Evolutionary conservation across 1,139 yeast species (phyloP), one percentile per base, ranked within the genome.

Genomic region (Nematodospora anomalae): DNA sequence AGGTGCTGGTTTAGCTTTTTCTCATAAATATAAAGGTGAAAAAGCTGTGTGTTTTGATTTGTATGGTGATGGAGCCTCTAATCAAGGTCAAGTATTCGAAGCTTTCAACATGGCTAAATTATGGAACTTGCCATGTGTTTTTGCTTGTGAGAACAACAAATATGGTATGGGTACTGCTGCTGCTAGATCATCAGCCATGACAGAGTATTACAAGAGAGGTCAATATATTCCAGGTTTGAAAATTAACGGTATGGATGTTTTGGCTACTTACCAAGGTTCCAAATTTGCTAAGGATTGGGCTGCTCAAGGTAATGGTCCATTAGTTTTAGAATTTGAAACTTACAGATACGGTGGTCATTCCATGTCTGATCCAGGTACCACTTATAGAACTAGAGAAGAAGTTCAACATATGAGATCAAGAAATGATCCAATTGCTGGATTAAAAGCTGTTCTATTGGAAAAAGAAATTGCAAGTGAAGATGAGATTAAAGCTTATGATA

Each of bases 131-230:
- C 98, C 98, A 50, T 83, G 88, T 60, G 71, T 92, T 50, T 92
- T 88, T 62, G 89, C 94, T 49, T 92, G 98, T 76, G 98, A 92
- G 72, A 92, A 92, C 79, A 92, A 92, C 82, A 92, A 89, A 74
- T 92, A 92, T 66, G 98, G 98, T 77, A 92, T 92, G 98, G 98
- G 98, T 72, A 92, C 98, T 38, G 72, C 98, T 49, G 97, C 97
- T 41, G 70, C 95, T 37, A 83, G 98, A 72, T 88, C 97, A 11
- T 89, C 97, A 41, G 98, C 98, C 36, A 71, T 89, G 76, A 83
- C 95, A 43, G 97, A 92, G 58, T 92, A 89, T 79, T 86, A 85
- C 81, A 88, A 92, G 83, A 89, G 98, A 74, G 98, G 97, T 61
- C 98, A 92, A 73, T 92, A 89, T 75, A 92, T 92, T 53, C 98